Evolutionary conservation across 164 flowering plant species (phyloP).

Genomic region (Berberis thunbergii): DNA sequence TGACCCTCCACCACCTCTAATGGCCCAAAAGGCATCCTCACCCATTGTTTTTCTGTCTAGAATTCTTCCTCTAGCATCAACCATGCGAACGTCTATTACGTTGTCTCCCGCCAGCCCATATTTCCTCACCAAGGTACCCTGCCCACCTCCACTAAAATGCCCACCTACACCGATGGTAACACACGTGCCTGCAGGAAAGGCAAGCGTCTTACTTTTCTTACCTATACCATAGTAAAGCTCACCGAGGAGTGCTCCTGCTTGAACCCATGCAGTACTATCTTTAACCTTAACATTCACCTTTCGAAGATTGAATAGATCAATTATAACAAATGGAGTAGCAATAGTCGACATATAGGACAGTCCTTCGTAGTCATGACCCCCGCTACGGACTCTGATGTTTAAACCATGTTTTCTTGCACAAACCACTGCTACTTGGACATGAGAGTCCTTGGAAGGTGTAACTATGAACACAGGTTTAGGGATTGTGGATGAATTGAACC

Average conservation of each 20-base stretch:
- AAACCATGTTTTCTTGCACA: neutral
- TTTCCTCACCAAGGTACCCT: constrained; percentile 4
- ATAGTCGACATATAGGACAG: neutral
- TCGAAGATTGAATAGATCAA: neutral
- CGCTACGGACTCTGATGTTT: too few species aligned
- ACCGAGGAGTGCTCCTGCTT: neutral
- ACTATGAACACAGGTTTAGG: constrained; percentile 2
- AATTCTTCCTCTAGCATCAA: neutral
- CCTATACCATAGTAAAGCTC: constrained; percentile 2
- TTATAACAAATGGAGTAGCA: too few species aligned
- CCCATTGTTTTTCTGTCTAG: constrained; percentile 4
- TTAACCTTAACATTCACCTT: neutral
- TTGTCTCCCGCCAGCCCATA: constrained; percentile 2
- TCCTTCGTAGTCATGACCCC: constrained; percentile 1
- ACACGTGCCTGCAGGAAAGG: constrained; percentile 1
- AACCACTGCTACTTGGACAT: neutral
- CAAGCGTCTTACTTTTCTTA: constrained; percentile 1
- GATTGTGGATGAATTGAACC: neutral
- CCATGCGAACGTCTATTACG: neutral
- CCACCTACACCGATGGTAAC: constrained; percentile 4
- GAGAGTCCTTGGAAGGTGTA: too few species aligned
- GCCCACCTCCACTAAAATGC: constrained; percentile 6
- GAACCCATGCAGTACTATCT: constrained; percentile 4
- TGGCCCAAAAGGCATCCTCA: constrained; percentile 5
- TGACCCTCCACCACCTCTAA: constrained; percentile 1